Evolutionary conservation across 2,329 filamentous ascomycete genomes (phyloP).

Genomic region (Fusarium illudens): DNA sequence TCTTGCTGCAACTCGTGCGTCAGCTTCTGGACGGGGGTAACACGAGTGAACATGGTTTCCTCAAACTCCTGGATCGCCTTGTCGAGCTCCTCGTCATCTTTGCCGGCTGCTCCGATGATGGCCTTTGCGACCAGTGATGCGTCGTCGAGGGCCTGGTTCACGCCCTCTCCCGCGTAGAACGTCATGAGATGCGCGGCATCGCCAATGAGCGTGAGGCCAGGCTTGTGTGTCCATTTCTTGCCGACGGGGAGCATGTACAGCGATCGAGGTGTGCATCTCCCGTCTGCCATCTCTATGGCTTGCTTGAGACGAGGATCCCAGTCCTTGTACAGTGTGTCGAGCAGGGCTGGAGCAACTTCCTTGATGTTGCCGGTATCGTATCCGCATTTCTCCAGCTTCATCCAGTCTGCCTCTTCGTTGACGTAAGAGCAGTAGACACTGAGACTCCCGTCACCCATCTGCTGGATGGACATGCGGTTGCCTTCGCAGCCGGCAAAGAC

Average conservation of each 20-base stretch:
- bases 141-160: slow-evolving; percentile 66
- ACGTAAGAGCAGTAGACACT: slow-evolving; percentile 50
- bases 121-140: slow-evolving; percentile 57
- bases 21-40: slow-evolving; percentile 50
- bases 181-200: slow-evolving; percentile 69
- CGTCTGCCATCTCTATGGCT: slow-evolving; percentile 52
- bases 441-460: slow-evolving; percentile 59
- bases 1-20: slow-evolving; percentile 56
- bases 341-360: slow-evolving; percentile 50
- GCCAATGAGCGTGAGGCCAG: slow-evolving; percentile 63
- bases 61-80: slow-evolving; percentile 49
- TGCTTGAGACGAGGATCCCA: slow-evolving; percentile 55
- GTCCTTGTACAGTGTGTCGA: slow-evolving; percentile 47
- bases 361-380: slow-evolving; percentile 54
- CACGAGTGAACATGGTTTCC: slow-evolving; percentile 50
- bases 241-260: slow-evolving; percentile 64
- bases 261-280: slow-evolving; percentile 50
- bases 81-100: slow-evolving; percentile 43
- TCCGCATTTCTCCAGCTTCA: slow-evolving; percentile 49
- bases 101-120: slow-evolving; percentile 46
- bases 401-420: slow-evolving; percentile 51
- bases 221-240: slow-evolving; percentile 55
- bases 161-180: slow-evolving; percentile 66
- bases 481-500: slow-evolving; percentile 56
- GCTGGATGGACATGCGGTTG: slow-evolving; percentile 50